Evolutionary conservation across 169 alveolate species (phyloP), one percentile per base, ranked within the genome.

Genomic region (Babesia sp.): DNA sequence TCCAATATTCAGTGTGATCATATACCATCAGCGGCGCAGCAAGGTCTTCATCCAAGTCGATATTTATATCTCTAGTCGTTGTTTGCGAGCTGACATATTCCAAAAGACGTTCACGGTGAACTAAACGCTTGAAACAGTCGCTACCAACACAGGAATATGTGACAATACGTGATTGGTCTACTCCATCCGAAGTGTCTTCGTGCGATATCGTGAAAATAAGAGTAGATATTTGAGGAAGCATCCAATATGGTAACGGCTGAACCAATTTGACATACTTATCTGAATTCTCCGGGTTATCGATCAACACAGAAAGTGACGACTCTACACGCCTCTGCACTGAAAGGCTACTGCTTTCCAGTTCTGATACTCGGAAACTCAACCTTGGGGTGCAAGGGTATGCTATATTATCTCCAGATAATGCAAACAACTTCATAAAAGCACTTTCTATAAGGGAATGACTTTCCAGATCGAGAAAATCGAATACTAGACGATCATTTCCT

Each of bases 231-330:
- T 46, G 61, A 7, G 74, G 74, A 0, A 64, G 48, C 20, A 37
- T 28, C 82, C 82, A 77, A 64, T 68, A 77, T 2, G 86, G 86
- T 39, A 77, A 46, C 33, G 86, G 86, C 36, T 77, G 86, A 2
- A 61, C 60, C 20, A 77, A 48, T 6, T 42, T 61, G 3, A 77
- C 51, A 37, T 59, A 31, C 55, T 67, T 67, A n/a, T 55, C 51
- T 16, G 3, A 53, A 33, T 29, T 1, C 28, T 58, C 4, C 24
- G 24, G 34, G 60, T 77, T 77, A 42, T 51, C 46, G 29, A 77
- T 51, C 24, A 37, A 41, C 0, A 77, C 60, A 18, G 71, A 69
- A 8, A 77, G 46, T 26, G 86, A 77, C 2, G 86, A 77, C 67
- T 77, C 82, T 34, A 77, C 81, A 0, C 86, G 29, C 29, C 53